Evolutionary conservation across 2,329 filamentous ascomycete genomes (phyloP), one percentile per base, ranked within the genome.

Genomic region (Sordariomycetes sp.): DNA sequence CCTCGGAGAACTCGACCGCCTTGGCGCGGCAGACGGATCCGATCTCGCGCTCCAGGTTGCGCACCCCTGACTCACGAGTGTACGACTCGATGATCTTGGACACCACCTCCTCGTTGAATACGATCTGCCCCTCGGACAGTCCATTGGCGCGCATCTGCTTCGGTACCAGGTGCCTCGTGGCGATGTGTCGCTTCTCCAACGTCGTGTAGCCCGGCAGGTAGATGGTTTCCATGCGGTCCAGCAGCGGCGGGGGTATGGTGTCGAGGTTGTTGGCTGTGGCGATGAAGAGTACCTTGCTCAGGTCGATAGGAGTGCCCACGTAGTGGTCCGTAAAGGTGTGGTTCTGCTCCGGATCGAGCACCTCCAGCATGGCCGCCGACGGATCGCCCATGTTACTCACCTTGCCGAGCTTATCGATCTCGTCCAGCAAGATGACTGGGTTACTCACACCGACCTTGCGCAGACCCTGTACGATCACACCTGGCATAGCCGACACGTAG

Each of bases 401-500:
- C 59, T 85, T 84, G 61, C 91, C 90, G 60, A 99, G 81, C 77
- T 99, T 99, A 76, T 99, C 94, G 63, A 99, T 96, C 74, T 99
- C 94, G 66, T 99, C 94, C 13, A 99, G 83, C 52, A 99, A 74
- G 72, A 99, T 89, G 58, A 99, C 92, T 0, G 94, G 94, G 67
- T 99, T 99, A 2, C 90, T 84, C 22, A 97, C 92, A 53, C 91
- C 92, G 35, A 95, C 92, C 74, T 97, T 99, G 73, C 94, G 91
- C 57, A 99, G 69, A 0, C 92, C 94, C 68, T 90, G 91, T 34
- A 97, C 91, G 59, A 99, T 87, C 57, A 97, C 77, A 57, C 94
- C 94, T 10, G 94, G 94, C 92, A 99, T 96, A n/a, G 94, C 94
- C 24, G 94, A 94, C 59, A 99, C 94, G 67, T 99, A 99, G 0